A percentile compares a stretch with the other conserved stretches of the same genome.
Evolutionary conservation across 805 yeast species (phyloP).

Genomic region (Schwanniomyces sp.): DNA sequence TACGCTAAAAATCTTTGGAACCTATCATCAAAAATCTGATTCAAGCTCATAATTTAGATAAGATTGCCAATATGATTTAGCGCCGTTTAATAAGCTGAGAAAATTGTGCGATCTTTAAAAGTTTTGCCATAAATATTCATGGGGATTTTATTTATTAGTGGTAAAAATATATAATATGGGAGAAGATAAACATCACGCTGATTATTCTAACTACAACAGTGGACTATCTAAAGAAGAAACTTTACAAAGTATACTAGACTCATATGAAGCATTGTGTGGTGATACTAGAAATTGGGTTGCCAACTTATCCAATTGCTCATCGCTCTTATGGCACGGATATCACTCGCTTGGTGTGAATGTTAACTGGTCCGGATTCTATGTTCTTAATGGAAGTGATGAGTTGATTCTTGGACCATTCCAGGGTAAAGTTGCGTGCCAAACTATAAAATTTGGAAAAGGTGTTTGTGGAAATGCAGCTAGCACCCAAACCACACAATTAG

Average conservation of each 20-base stretch:
- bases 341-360: constrained; percentile 56
- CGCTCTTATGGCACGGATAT: constrained; percentile 87
- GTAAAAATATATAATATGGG: constrained; percentile 6
- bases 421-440: constrained; percentile 95
- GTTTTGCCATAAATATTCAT: background rate
- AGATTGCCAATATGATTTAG: background rate
- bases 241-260: constrained; percentile 54
- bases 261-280: constrained; percentile 63
- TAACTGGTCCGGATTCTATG: constrained; percentile 95
- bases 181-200: constrained; percentile 59
- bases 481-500: constrained; percentile 62
- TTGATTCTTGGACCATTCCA: constrained; percentile 89
- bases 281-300: constrained; percentile 84
- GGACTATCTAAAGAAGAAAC: constrained; percentile 48
- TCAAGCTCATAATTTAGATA: background rate
- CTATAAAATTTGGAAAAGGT: constrained; percentile 74
- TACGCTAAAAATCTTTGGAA: constrained; percentile 7
- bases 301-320: constrained; percentile 82
- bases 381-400: constrained; percentile 42
- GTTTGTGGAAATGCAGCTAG: constrained; percentile 89
- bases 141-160: background rate
- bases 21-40: background rate
- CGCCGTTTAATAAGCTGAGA: background rate
- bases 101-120: background rate
- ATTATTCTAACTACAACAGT: constrained; percentile 54